These are phyloP conservation scores for Geum urbanum DNA, from an alignment of 306 rosid genomes.

Conservation along the genomic window DNA sequence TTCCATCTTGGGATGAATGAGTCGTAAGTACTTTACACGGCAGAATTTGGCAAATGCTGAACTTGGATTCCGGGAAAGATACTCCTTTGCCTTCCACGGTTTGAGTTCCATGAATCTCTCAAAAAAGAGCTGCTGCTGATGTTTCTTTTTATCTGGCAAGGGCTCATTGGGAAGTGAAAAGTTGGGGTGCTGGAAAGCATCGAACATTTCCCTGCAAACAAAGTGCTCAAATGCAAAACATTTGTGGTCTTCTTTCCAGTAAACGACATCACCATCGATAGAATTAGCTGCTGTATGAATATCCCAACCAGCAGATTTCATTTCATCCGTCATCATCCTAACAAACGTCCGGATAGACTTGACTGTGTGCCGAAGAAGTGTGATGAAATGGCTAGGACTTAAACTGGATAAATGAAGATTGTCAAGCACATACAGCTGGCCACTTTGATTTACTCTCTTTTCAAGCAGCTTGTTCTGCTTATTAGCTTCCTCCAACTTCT, in stretches of 20 bases:
- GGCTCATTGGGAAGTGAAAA: constrained; percentile 49
- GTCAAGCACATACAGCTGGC: constrained; percentile 39
- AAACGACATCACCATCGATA: constrained; percentile 45
- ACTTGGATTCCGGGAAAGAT: constrained; percentile 39
- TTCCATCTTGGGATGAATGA: constrained; percentile 83
- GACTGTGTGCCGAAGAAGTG: constrained; percentile 55
- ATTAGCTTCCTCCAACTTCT: constrained; percentile 61
- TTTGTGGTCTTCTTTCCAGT: constrained; percentile 63
- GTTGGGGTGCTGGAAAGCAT: constrained; percentile 54
- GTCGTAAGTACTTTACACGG: constrained; percentile 51
- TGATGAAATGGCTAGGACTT: constrained; percentile 51
- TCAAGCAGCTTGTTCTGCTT: constrained; percentile 52
- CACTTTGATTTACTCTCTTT: constrained; percentile 66
- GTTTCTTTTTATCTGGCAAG: constrained; percentile 30
- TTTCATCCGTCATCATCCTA: constrained; percentile 52
- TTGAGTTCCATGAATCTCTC: constrained; percentile 57
- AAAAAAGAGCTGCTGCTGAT: constrained; percentile 43
- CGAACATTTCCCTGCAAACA: constrained; percentile 77
- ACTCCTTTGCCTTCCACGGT: constrained; percentile 52
- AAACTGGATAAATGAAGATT: constrained; percentile 54
- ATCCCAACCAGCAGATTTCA: constrained; percentile 63
- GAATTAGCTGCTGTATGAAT: constrained; percentile 58
- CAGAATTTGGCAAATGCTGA: constrained; percentile 75
- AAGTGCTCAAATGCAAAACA: constrained; percentile 72
- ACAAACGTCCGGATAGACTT: constrained; percentile 57